Evolutionary conservation across 768 basidiomycete genomes (phyloP), one percentile per base, ranked within the genome.

Genomic region (Megacollybia marginata): DNA sequence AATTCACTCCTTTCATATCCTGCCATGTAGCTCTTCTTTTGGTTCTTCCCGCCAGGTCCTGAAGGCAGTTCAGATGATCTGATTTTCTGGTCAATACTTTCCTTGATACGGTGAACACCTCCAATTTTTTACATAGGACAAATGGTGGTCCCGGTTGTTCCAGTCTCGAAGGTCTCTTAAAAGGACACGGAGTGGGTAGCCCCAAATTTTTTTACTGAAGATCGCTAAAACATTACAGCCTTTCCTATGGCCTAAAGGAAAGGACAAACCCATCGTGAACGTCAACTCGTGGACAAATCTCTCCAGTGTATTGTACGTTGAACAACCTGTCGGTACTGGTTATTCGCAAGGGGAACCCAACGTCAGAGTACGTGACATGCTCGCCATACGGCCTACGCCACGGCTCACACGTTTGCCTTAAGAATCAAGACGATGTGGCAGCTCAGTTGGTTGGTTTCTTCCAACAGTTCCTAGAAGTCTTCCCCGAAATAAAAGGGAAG

Each of bases 21-120:
- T 20, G 16, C 33, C n/a, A 6, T 34, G 0, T 48, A 88, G 84
- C 73, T 88, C 15, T 89, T 83, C 69, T 89, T 89, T 67, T 88
- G 87, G 86, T 83, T 87, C 65, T 88, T 87, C 69, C 87, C 87
- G 48, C 83, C 86, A 2, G 85, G 84, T 3, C 83, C 83, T 0
- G 67, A 79, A 55, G 87, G 85, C 16, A 84, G 80, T 54, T 59
- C 76, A 4, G 83, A 89, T 56, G 85, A 88, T 58, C 57, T 89
- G 40, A 83, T 88, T 32, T 85, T 88, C 63, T 88, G 86, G 86
- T 28, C 6, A 28, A 6, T 28, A 28, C 23, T 2, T 28, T 28
- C 23, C 4, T 28, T 28, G 23, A 6, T 6, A 2, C 23, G 2
- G 23, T 28, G 23, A 6, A 28, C 23, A 28, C 23, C 23, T 40